Evolutionary conservation across 306 rosid species (phyloP).

Genomic region (Ochetophila trinervis): DNA sequence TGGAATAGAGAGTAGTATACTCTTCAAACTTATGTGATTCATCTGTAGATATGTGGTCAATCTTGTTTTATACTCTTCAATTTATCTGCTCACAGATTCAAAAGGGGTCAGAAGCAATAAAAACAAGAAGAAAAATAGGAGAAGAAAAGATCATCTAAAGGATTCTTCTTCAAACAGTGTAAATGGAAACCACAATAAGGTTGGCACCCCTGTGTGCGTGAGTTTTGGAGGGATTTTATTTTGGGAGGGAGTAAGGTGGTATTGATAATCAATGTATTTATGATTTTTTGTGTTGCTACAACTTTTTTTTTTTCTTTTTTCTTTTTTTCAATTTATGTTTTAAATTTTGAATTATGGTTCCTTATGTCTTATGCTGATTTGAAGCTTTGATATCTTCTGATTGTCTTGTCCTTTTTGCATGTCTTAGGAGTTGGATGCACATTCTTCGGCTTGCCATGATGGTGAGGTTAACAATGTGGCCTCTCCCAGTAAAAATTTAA

Average conservation of each 20-base stretch:
- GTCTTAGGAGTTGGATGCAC: constrained; percentile 48
- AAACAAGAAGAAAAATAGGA: constrained; percentile 80
- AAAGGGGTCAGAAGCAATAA: constrained; percentile 56
- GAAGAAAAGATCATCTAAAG: constrained; percentile 62
- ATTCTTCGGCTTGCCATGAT: constrained; percentile 44
- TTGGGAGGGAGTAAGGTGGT: background rate
- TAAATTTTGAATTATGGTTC: background rate
- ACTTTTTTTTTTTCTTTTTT: background rate
- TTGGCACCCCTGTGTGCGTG: constrained; percentile 8
- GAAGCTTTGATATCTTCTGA: constrained; percentile 11
- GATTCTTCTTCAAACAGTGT: constrained; percentile 45
- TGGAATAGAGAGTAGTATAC: background rate
- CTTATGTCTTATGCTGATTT: background rate
- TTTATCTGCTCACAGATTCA: constrained; percentile 47
- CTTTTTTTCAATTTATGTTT: too few species aligned
- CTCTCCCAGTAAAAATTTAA: constrained; percentile 48
- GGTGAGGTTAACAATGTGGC: constrained; percentile 37
- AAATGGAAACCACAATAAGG: constrained; percentile 51
- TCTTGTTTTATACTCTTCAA: constrained; percentile 1
- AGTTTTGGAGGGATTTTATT: background rate
- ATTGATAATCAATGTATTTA: too few species aligned
- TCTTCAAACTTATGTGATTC: background rate
- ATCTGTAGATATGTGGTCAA: background rate
- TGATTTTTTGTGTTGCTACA: too few species aligned
- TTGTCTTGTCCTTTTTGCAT: constrained; percentile 9